A percentile compares a stretch with the other conserved stretches of the same genome.
Conservation (phyloP, 225 moss, liverwort and hornwort species). For the Marchantia paleacea region DNA sequence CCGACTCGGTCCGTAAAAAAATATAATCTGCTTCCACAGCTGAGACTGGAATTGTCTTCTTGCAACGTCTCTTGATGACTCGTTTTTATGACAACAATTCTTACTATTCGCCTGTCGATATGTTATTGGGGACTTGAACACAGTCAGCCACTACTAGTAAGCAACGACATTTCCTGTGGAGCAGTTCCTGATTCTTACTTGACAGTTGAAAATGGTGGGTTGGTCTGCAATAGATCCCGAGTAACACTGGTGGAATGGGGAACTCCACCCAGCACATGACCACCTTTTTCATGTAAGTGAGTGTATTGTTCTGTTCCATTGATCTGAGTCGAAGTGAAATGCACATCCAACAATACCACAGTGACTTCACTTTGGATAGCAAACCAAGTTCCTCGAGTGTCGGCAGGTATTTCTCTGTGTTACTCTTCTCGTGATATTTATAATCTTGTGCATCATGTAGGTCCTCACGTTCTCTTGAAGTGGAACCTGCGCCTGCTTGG, state of each 20-base stretch:
- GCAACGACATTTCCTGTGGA: neutral
- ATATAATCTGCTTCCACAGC: too few species aligned
- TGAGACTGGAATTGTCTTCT: neutral
- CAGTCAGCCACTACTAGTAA: neutral
- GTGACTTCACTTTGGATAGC: neutral
- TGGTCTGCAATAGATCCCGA: neutral
- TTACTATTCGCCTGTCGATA: too few species aligned
- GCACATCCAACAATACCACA: neutral
- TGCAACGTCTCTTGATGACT: neutral
- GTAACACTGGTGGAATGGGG: neutral
- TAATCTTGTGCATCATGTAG: neutral
- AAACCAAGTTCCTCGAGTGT: too few species aligned
- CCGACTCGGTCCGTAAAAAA: too few species aligned
- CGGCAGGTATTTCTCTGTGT: neutral
- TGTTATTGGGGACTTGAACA: neutral
- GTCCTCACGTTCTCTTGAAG: neutral
- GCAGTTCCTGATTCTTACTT: neutral
- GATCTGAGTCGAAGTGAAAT: neutral
- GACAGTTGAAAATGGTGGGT: neutral
- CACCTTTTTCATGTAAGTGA: slow-evolving; percentile 9
- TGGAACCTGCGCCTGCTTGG: neutral
- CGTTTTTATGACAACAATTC: too few species aligned
- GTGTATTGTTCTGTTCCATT: neutral
- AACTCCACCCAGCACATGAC: neutral
- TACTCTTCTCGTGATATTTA: neutral